Evolutionary conservation across 2,329 filamentous ascomycete species (phyloP), one percentile per base, ranked within the genome.

Genomic region (Cyphellophora attinorum): DNA sequence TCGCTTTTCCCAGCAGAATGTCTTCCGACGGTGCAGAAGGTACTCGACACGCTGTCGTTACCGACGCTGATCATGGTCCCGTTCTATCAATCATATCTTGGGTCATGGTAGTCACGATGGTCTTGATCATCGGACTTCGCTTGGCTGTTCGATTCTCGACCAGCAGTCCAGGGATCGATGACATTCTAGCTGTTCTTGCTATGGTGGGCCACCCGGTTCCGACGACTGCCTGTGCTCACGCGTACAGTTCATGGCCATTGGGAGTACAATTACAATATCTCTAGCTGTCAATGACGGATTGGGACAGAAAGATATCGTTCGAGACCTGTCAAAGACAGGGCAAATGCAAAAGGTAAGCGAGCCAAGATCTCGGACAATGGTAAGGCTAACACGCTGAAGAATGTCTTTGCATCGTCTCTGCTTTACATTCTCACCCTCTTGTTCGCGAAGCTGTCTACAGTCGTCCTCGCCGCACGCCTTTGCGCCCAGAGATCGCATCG

Each of bases 291-390:
- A 27, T 27, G 11, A 27, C 6, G 23, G 23, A n/a, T 13, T 27
- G 14, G 23, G 23, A n/a, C 11, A 27, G 23, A 27, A 27, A 27
- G 3, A 27, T 27, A n/a, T 13, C 23, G 14, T 27, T 13, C 23
- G 23, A 11, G 23, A 27, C 23, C 11, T n/a, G 11, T 4, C 23
- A 27, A 11, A 27, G 23, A 27, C 23, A 27, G 3, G 23, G 23
- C 11, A 11, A 27, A n/a, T 27, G 23, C 23, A 27, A 27, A 27
- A 27, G 23, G 23, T 27, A 13, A 27, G n/a, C n/a, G n/a, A n/a
- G n/a, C n/a, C n/a, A n/a, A n/a, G n/a, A n/a, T n/a, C n/a, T n/a
- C n/a, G n/a, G n/a, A n/a, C n/a, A n/a, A n/a, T n/a, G n/a, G n/a
- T n/a, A n/a, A n/a, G n/a, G n/a, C n/a, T n/a, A n/a, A n/a, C n/a